Percentiles rank a stretch among this genome's conserved stretches.
These are phyloP conservation scores for Colletotrichum sp. DNA, from an alignment of 2,329 filamentous ascomycete species.

Conservation along the genomic window DNA sequence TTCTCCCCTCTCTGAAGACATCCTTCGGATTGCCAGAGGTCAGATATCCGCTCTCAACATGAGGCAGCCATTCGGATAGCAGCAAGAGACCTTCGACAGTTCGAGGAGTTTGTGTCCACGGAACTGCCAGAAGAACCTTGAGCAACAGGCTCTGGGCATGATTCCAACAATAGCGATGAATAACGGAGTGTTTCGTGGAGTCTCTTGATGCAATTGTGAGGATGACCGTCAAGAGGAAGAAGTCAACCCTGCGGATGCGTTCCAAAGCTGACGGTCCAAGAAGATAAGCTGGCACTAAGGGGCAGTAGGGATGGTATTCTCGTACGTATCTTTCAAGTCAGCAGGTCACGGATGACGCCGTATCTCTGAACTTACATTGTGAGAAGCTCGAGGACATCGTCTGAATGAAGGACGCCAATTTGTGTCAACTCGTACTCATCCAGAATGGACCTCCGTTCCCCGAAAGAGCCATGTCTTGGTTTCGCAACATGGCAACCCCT, in stretches of 20 bases:
- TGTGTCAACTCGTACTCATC: background rate
- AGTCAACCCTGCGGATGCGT: background rate
- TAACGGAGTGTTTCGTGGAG: background rate
- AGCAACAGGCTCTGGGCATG: background rate
- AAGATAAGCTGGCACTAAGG: fast-evolving
- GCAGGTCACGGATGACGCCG: fast-evolving
- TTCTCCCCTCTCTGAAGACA: background rate
- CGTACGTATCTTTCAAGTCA: background rate
- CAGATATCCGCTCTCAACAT: background rate
- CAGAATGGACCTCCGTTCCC: background rate
- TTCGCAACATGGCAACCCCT: background rate
- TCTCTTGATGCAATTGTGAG: background rate
- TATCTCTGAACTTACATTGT: background rate
- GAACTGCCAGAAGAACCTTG: fast-evolving
- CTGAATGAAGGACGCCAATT: fast-evolving
- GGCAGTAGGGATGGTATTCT: background rate
- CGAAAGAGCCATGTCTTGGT: background rate
- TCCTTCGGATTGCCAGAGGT: fast-evolving
- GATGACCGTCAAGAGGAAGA: background rate
- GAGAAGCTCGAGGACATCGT: background rate
- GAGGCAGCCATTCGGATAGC: background rate
- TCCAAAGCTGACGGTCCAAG: background rate
- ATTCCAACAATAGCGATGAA: background rate
- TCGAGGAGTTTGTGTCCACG: background rate
- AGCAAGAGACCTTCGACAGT: background rate